Conservation (phyloP, 2,329 filamentous ascomycete species). For the Karstenula rhodostoma region DNA sequence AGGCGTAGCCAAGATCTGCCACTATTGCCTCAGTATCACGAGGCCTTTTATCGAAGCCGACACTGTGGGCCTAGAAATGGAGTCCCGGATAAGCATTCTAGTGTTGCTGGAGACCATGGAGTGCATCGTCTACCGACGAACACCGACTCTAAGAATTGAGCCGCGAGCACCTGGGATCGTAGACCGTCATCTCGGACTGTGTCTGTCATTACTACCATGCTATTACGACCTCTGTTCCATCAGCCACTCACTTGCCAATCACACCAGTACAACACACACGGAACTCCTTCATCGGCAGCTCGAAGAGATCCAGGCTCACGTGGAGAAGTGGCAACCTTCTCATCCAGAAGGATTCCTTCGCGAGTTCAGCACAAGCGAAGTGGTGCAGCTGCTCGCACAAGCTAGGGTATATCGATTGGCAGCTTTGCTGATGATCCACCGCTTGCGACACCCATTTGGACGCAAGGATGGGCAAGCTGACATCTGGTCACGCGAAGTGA, state of each 20-base stretch:
- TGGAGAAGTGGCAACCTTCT: conserved; percentile 14
- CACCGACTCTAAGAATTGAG: conserved; percentile 15
- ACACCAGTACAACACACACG: neutral
- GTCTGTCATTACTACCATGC: conserved; percentile 12
- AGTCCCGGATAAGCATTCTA: conserved; percentile 12
- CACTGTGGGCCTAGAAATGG: conserved; percentile 4
- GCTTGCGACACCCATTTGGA: conserved; percentile 15
- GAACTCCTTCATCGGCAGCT: conserved; percentile 6
- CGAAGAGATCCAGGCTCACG: neutral
- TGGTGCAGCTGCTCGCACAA: conserved; percentile 17
- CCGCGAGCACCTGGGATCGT: conserved; percentile 4
- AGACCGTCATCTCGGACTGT: conserved; percentile 17
- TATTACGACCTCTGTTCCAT: conserved; percentile 18
- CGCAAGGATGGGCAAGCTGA: conserved; percentile 14
- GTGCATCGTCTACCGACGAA: conserved; percentile 17
- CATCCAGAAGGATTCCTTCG: conserved; percentile 8
- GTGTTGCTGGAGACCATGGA: conserved; percentile 20
- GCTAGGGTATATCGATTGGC: conserved; percentile 17
- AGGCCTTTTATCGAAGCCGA: conserved; percentile 12
- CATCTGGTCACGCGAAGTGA: conserved; percentile 15
- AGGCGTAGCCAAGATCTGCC: conserved; percentile 17
- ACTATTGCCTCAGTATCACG: conserved; percentile 18
- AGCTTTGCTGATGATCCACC: conserved; percentile 16
- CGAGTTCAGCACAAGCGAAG: conserved; percentile 11
- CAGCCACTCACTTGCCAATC: conserved; percentile 12